These are phyloP conservation scores for Handroanthus guayacan DNA, from an alignment of 257 asterid species.

Conservation along the genomic window DNA sequence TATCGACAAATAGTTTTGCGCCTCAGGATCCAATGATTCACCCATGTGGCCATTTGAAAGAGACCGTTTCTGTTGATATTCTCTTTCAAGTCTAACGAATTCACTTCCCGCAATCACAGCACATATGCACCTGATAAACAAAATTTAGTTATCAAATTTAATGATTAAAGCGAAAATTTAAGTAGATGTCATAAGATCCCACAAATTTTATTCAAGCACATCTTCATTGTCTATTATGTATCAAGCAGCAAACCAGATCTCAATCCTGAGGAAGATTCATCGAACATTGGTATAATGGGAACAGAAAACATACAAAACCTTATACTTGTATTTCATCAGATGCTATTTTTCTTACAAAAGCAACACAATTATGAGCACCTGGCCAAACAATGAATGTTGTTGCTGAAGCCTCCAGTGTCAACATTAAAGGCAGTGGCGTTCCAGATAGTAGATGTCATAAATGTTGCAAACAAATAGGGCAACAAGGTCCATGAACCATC, in stretches of 20 bases:
- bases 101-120: constrained; percentile 94
- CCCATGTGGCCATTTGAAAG: constrained; percentile 78
- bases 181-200: constrained; percentile 4
- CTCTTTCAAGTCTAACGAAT: constrained; percentile 86
- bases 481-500: constrained; percentile 96
- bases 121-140: constrained; percentile 78
- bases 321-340: not conserved
- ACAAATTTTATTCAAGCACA: not conserved
- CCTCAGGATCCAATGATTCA: constrained; percentile 66
- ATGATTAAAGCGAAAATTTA: constrained; percentile 15
- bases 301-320: not conserved
- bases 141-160: constrained; percentile 28
- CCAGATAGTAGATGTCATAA: constrained; percentile 91
- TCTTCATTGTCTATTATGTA: not conserved
- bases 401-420: constrained; percentile 95
- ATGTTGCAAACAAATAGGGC: constrained; percentile 89
- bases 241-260: not conserved
- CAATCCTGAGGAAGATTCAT: not conserved
- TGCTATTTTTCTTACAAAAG: not conserved
- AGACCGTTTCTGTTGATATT: constrained; percentile 71
- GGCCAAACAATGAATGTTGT: constrained; percentile 90
- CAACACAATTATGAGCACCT: constrained; percentile 52
- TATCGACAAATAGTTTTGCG: constrained; percentile 62
- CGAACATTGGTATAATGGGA: no score
- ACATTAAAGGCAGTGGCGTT: constrained; percentile 85